Evolutionary conservation across 2,329 filamentous ascomycete species (phyloP).

Genomic region (Knufia fluminis): DNA sequence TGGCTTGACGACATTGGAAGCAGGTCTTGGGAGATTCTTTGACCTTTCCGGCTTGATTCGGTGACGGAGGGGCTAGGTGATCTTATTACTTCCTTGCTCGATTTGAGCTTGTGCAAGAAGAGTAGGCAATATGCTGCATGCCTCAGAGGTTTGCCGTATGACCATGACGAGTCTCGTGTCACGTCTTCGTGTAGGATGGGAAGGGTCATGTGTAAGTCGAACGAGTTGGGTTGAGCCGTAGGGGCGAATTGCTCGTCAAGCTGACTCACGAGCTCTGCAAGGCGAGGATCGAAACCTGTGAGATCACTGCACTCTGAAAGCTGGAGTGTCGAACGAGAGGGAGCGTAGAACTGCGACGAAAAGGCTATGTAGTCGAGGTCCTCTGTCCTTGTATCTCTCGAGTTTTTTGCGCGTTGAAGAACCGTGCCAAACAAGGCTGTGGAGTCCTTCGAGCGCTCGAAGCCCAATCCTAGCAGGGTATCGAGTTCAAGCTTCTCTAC

Average conservation of each 20-base stretch:
- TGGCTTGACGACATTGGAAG: not conserved
- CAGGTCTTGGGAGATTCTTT: slow-evolving; percentile 24
- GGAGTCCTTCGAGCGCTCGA: slow-evolving; percentile 29
- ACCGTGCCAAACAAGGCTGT: slow-evolving; percentile 20
- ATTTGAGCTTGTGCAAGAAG: not conserved
- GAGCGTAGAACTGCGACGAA: slow-evolving; percentile 28
- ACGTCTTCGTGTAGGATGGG: slow-evolving; percentile 54
- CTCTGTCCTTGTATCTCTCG: slow-evolving; percentile 12
- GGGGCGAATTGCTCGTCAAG: slow-evolving; percentile 11
- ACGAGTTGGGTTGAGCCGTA: slow-evolving; percentile 11
- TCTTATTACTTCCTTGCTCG: no score
- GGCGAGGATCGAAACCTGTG: slow-evolving; percentile 38
- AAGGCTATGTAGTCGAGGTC: slow-evolving; percentile 25
- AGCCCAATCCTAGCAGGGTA: slow-evolving; percentile 32
- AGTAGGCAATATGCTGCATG: slow-evolving; percentile 48
- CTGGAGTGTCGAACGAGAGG: not conserved
- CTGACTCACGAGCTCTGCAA: slow-evolving; percentile 44
- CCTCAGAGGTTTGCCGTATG: slow-evolving; percentile 42
- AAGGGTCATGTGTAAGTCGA: slow-evolving; percentile 48
- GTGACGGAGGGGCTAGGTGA: slow-evolving; percentile 14
- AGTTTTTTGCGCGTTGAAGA: slow-evolving; percentile 26
- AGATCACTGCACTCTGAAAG: not conserved
- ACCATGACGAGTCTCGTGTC: slow-evolving; percentile 49
- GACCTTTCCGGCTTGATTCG: slow-evolving; percentile 20
- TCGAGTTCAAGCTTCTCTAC: slow-evolving; percentile 28